Base-by-base conservation (phyloP, 139 green algal genomes). In the Ulvella scutata region DNA sequence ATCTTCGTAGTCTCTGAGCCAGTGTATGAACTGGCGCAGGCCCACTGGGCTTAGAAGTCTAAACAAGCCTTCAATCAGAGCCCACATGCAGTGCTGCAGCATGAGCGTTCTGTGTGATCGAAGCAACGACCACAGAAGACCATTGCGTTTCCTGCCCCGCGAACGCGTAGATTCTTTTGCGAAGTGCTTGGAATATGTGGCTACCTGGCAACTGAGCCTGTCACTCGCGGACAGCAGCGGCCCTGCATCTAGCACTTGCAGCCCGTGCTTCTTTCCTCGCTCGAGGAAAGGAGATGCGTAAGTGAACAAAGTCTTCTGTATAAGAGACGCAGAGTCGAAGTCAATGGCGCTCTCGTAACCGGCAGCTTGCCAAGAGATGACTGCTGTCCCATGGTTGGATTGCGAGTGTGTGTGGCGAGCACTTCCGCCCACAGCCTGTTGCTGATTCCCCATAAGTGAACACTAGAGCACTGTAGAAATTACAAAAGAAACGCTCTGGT, bases 11-110 rank as follows among this genome's bases (percentile, higher is more conserved):
- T 77, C 62, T 31, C 79, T 73, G 21, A 96, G 73, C 86, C 85
- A 95, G 3, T 37, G 35, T 13, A 96, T 76, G 39, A 94, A 88
- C 72, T 87, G 44, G 3, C 88, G 83, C 79, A 95, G 81, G 3
- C 88, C 74, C 36, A 96, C 60, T 3, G 90, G 88, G 0, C 78
- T 78, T 1, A 75, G 43, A 38, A 96, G 44, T 77, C 89, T 90
- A 80, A 60, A 88, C 84, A 60, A n/a, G 51, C n/a, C 31, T 26
- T 67, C 51, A 6, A 67, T 9, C 51, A 67, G n/a, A n/a, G 51
- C 33, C 51, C 51, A 67, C n/a, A 67, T 36, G 20, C n/a, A 10
- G 7, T 67, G 51, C 51, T 31, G 17, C 51, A 67, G 20, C 51
- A 67, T 67, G 51, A 36, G 33, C 20, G n/a, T 26, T 26, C 31